Evolutionary conservation across 148 eudicot genomes (phyloP).

Genomic region (Fagopyrum tataricum): DNA sequence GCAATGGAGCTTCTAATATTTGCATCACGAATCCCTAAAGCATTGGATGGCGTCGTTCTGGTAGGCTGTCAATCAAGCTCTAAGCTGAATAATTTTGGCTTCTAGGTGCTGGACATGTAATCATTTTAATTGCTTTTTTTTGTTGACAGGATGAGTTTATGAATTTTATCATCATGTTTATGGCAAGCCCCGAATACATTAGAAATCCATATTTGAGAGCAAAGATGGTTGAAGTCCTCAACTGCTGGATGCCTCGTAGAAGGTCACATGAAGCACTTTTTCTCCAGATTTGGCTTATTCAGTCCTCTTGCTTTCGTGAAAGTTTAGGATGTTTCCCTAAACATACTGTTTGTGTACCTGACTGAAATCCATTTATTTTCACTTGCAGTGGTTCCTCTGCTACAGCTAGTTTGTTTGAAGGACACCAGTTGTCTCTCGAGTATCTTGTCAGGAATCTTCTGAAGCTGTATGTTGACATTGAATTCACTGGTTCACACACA

Average conservation of each 20-base stretch:
- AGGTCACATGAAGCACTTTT: slow-evolving; percentile 35
- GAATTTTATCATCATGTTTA: slow-evolving; percentile 98
- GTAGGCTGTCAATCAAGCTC: slow-evolving; percentile 25
- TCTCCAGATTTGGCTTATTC: background rate
- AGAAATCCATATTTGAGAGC: slow-evolving; percentile 96
- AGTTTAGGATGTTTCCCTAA: background rate
- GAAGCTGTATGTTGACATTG: slow-evolving; percentile 96
- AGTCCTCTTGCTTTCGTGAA: background rate
- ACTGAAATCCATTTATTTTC: slow-evolving; percentile 13
- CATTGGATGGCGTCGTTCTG: slow-evolving; percentile 80
- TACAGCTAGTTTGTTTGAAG: slow-evolving; percentile 82
- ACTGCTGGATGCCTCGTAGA: slow-evolving; percentile 96
- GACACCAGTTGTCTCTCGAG: slow-evolving; percentile 72
- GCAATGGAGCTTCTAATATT: slow-evolving; percentile 94
- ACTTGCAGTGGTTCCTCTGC: slow-evolving; percentile 66
- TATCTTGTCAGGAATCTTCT: slow-evolving; percentile 89
- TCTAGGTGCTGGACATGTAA: background rate
- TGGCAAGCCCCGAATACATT: slow-evolving; percentile 84
- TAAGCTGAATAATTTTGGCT: background rate
- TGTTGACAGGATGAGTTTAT: slow-evolving; percentile 81
- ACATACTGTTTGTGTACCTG: background rate
- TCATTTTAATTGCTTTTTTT: slow-evolving; percentile 3
- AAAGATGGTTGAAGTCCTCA: slow-evolving; percentile 97
- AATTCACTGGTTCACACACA: slow-evolving; percentile 96
- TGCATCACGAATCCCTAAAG: slow-evolving; percentile 93